phyloP scores from a whole-genome alignment of 1,139 yeast species.

The Geotrichum europaeum region DNA sequence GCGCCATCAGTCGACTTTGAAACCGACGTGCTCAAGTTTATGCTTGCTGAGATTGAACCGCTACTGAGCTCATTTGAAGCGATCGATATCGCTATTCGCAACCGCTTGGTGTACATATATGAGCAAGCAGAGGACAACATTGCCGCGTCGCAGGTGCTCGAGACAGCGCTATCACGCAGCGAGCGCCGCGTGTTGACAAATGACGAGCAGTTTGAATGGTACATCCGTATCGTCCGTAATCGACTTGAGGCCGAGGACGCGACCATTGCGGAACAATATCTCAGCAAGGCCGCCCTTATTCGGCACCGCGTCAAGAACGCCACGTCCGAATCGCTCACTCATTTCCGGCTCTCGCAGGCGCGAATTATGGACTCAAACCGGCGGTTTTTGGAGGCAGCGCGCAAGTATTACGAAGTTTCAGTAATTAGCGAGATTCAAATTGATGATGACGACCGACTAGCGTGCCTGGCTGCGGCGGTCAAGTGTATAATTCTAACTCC shows the following conservation, averaged over 20 bases:
- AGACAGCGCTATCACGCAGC: constrained; percentile 26
- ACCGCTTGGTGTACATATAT: constrained; percentile 28
- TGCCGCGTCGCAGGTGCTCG: constrained; percentile 30
- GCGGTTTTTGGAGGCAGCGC: constrained; percentile 33
- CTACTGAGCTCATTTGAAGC: constrained; percentile 28
- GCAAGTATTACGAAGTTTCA: constrained; percentile 33
- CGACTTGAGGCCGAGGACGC: constrained; percentile 33
- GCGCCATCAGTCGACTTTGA: constrained; percentile 9
- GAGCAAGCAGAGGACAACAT: constrained; percentile 25
- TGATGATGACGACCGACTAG: constrained; percentile 30
- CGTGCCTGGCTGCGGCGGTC: constrained; percentile 33
- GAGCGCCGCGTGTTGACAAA: constrained; percentile 26
- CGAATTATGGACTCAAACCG: constrained; percentile 32
- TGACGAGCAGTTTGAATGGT: constrained; percentile 27
- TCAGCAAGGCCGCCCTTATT: constrained; percentile 31
- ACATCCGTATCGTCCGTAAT: constrained; percentile 31
- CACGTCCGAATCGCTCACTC: constrained; percentile 23
- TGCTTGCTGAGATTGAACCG: constrained; percentile 22
- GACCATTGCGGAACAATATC: constrained; percentile 31
- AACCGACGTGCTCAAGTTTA: constrained; percentile 16
- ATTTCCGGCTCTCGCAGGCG: constrained; percentile 34
- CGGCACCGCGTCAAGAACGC: constrained; percentile 21
- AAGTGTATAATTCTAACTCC: constrained; percentile 34
- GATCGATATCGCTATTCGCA: constrained; percentile 23
- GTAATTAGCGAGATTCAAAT: constrained; percentile 22